Evolutionary conservation across 31 red algal species (phyloP).

Genomic region (Asparagopsis taxiformis): DNA sequence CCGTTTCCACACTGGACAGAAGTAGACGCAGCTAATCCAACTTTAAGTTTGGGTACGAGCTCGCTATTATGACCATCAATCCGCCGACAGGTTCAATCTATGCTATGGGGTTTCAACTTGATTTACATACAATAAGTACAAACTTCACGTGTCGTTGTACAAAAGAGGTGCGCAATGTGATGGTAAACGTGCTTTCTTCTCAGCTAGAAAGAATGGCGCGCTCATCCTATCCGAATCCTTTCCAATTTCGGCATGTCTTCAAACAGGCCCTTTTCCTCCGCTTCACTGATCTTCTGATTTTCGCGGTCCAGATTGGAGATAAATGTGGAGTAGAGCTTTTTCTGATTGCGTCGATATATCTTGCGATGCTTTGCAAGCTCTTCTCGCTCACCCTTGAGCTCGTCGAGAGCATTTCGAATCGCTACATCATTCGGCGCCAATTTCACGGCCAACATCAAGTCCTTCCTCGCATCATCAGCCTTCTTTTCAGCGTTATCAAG

Average conservation of each 20-base stretch:
- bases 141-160: too few relatives aligned
- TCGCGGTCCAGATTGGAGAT: constrained; percentile 66
- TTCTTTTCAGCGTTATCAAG: constrained; percentile 52
- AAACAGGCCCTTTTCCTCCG: constrained; percentile 30
- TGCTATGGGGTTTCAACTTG: too few relatives aligned
- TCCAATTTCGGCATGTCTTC: constrained; percentile 51
- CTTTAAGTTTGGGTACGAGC: constrained; percentile 6
- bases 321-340: constrained; percentile 54
- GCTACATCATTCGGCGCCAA: constrained; percentile 33
- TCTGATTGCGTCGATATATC: constrained; percentile 43
- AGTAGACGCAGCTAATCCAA: constrained; percentile 28
- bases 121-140: too few relatives aligned
- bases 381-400: constrained; percentile 27
- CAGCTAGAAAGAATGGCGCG: too few relatives aligned
- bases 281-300: constrained; percentile 30
- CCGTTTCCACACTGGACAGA: constrained; percentile 18
- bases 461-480: constrained; percentile 36
- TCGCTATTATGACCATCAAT: constrained; percentile 4
- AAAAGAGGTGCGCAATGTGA: too few relatives aligned
- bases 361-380: constrained; percentile 42
- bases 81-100: too few relatives aligned
- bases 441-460: constrained; percentile 33
- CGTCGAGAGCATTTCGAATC: constrained; percentile 35
- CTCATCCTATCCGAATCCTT: constrained; percentile 45
- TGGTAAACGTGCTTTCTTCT: too few relatives aligned